phyloP scores from a whole-genome alignment of 768 basidiomycete species.

The Dentipellis fragilis region DNA sequence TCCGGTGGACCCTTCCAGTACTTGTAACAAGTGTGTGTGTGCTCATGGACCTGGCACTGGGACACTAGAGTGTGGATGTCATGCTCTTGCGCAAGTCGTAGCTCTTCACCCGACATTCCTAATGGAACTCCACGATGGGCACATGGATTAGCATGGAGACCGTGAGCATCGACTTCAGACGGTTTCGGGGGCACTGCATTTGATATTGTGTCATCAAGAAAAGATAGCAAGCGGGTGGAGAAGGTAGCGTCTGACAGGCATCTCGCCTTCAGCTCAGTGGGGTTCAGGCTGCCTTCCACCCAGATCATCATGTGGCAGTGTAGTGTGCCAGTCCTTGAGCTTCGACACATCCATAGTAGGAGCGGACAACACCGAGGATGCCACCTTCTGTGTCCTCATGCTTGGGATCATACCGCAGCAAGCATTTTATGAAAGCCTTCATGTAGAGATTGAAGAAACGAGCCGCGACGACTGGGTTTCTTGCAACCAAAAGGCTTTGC shows the following conservation, averaged over 20 bases:
- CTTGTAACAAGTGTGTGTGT: conserved; percentile 28
- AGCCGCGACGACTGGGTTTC: conserved; percentile 29
- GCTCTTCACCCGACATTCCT: not conserved
- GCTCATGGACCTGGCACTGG: conserved; percentile 25
- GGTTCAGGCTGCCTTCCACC: conserved; percentile 17
- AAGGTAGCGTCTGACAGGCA: conserved; percentile 13
- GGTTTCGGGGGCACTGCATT: conserved; percentile 17
- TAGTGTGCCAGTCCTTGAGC: conserved; percentile 27
- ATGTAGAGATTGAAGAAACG: conserved; percentile 34
- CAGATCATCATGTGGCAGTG: conserved; percentile 34
- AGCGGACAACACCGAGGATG: conserved; percentile 23
- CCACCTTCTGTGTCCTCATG: conserved; percentile 15
- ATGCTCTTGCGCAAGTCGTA: not conserved
- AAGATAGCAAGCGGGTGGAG: conserved; percentile 10
- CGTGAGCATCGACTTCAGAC: not conserved
- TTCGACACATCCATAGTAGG: conserved; percentile 32
- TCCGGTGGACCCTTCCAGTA: conserved; percentile 20
- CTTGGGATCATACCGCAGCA: conserved; percentile 19
- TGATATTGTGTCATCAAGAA: conserved; percentile 21
- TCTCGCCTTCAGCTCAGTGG: not conserved
- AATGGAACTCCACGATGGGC: not conserved
- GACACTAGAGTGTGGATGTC: conserved; percentile 12
- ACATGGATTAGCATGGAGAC: not conserved
- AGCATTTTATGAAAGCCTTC: conserved; percentile 21
- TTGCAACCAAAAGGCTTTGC: conserved; percentile 26